Evolutionary conservation across 257 asterid species (phyloP), one percentile per base, ranked within the genome.

Genomic region (Fraxinus cuspidata): DNA sequence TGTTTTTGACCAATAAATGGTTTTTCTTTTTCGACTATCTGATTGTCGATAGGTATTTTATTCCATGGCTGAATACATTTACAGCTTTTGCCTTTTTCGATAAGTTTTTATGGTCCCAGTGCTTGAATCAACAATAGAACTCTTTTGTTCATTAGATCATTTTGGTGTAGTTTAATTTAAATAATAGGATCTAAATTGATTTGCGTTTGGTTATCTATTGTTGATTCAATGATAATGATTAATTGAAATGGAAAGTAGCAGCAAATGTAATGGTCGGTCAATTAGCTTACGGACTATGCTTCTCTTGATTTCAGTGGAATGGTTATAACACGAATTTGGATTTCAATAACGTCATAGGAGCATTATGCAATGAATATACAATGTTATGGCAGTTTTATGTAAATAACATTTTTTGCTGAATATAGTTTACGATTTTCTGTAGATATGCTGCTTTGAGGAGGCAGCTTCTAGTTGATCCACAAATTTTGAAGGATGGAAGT

Each of bases 401-500:
- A 58, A 25, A 56, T 51, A 21, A 21, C 18, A 29, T 81, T 58
- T 70, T 63, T 65, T 34, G 23, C 47, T 37, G 47, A 10, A 47
- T 53, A 8, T 60, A 60, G 29, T 8, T 66, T 40, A 25, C 47
- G 79, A 12, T 35, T 40, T 81, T 56, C 47, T 73, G 53, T 84
- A 95, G 99, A 80, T 95, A 95, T 64, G 99, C 98, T 76, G 82
- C 94, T 81, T 82, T 93, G 82, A 88, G 99, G 89, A 93, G 91
- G 81, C 97, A 91, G 72, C 96, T 91, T 85, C 85, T 95, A 64
- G 89, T 95, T 44, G 99, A 95, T 81, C 99, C 93, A 21, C 96
- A 91, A 68, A 81, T 95, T 80, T 81, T 84, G 16, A 95, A 91
- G 80, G 99, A 91, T 83, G 97, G 93, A 47, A 83, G 88, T 81